These are phyloP conservation scores for Epipyxis sp. DNA, from an alignment of 108 stramenopile genomes.

Conservation along the genomic window DNA sequence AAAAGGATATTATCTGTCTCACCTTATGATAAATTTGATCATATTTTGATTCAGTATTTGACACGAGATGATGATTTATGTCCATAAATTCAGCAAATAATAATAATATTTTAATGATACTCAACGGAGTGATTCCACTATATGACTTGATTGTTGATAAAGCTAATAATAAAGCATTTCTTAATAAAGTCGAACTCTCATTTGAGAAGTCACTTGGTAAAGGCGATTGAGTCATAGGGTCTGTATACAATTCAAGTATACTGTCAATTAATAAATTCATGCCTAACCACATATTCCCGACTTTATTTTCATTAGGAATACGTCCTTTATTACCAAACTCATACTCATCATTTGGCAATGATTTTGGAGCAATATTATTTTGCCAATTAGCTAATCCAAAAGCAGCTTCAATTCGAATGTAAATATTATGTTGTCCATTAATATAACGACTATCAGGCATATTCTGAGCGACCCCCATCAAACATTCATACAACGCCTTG, in stretches of 20 bases:
- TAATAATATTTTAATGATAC: neutral
- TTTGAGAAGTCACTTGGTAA: neutral
- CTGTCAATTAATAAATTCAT: slow-evolving; percentile 11
- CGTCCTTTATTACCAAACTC: no score
- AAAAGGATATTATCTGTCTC: no score
- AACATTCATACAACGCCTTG: no score
- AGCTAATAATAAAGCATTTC: slow-evolving; percentile 21
- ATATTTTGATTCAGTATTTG: neutral
- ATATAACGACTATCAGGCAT: no score
- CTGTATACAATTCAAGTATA: slow-evolving; percentile 9
- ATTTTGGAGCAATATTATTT: neutral
- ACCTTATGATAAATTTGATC: no score
- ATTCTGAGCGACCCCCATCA: no score
- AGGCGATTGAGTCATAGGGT: neutral
- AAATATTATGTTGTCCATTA: no score
- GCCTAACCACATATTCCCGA: slow-evolving; percentile 9
- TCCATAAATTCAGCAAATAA: slow-evolving; percentile 5
- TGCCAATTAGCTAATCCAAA: slow-evolving; percentile 25
- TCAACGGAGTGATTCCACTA: neutral
- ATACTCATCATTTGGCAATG: neutral
- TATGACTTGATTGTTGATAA: slow-evolving; percentile 4
- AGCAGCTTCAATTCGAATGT: slow-evolving; percentile 1
- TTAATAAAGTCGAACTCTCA: neutral
- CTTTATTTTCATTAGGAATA: no score
- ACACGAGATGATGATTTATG: neutral